Conservation (phyloP, 371 early-diverging fungal species). For the Dichotomocladium elegans region DNA sequence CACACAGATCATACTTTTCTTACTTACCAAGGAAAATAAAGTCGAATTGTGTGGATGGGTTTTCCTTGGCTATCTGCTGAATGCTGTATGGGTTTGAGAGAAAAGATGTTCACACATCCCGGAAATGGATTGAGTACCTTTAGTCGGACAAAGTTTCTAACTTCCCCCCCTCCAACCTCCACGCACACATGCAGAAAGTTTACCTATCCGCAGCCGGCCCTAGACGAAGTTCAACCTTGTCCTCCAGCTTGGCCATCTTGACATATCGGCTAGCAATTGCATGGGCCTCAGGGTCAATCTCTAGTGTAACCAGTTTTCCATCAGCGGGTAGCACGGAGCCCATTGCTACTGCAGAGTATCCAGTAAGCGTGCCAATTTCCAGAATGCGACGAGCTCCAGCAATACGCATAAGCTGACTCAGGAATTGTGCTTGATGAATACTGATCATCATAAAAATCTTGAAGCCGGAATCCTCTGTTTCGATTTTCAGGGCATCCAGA, state of each 20-base stretch:
- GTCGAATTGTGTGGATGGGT: slow-evolving; percentile 26
- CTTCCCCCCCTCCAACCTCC: neutral
- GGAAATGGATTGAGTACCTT: neutral
- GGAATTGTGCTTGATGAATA: slow-evolving; percentile 5
- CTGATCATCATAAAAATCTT: neutral
- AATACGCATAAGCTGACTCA: slow-evolving; percentile 33
- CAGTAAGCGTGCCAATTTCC: slow-evolving; percentile 64
- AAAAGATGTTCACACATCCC: slow-evolving; percentile 17
- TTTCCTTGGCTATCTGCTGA: slow-evolving; percentile 13
- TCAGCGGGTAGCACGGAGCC: slow-evolving; percentile 40
- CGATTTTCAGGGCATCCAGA: too few relatives aligned
- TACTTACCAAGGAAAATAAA: too few relatives aligned
- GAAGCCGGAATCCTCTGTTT: too few relatives aligned
- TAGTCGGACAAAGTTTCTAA: neutral
- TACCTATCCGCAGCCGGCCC: slow-evolving; percentile 8
- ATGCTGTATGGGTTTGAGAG: too few relatives aligned
- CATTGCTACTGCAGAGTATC: slow-evolving; percentile 55
- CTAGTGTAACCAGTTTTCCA: slow-evolving; percentile 37
- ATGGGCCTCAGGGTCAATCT: slow-evolving; percentile 37
- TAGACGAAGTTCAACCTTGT: slow-evolving; percentile 14
- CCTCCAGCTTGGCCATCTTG: slow-evolving; percentile 5
- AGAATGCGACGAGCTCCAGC: slow-evolving; percentile 35
- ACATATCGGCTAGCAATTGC: slow-evolving; percentile 32
- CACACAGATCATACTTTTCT: too few relatives aligned
- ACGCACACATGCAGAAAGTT: too few relatives aligned